Evolutionary conservation across 805 yeast genomes (phyloP).

Genomic region (Monosporozyma aerobia): DNA sequence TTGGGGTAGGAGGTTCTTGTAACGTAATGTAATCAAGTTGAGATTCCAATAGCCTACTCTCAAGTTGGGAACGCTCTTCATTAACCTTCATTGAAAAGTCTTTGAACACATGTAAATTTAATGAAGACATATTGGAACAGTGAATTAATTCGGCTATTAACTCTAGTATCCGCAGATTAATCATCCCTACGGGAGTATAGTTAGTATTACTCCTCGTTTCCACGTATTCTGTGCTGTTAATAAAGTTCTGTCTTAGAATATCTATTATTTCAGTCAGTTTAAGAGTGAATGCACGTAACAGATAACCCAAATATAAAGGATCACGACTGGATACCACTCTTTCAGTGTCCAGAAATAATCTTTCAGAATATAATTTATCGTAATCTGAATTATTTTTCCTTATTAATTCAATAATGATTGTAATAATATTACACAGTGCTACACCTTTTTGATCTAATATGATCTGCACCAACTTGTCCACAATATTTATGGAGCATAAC

Average conservation of each 20-base stretch:
- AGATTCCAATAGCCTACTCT: conserved; percentile 29
- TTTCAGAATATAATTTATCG: conserved; percentile 54
- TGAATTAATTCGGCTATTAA: conserved; percentile 88
- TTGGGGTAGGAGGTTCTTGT: neutral
- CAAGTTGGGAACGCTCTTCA: conserved; percentile 47
- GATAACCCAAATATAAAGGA: conserved; percentile 79
- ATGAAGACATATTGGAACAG: conserved; percentile 92
- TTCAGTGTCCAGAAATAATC: neutral
- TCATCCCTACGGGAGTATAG: conserved; percentile 67
- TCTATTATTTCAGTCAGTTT: conserved; percentile 33
- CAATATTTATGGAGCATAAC: conserved; percentile 60
- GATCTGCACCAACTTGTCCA: conserved; percentile 54
- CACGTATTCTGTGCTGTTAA: conserved; percentile 4
- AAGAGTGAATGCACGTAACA: conserved; percentile 65
- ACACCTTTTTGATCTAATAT: conserved; percentile 63
- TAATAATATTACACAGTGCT: conserved; percentile 84
- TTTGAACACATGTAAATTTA: conserved; percentile 71
- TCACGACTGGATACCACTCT: conserved; percentile 73
- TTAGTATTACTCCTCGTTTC: neutral
- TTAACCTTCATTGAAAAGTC: conserved; percentile 62
- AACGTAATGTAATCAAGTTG: conserved; percentile 16
- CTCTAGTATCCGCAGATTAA: conserved; percentile 83
- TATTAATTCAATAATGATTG: conserved; percentile 85
- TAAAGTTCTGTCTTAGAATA: conserved; percentile 6
- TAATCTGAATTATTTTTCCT: conserved; percentile 94